Evolutionary conservation across 108 stramenopile genomes (phyloP), one percentile per base, ranked within the genome.

Genomic region (Licmophora abbreviata): DNA sequence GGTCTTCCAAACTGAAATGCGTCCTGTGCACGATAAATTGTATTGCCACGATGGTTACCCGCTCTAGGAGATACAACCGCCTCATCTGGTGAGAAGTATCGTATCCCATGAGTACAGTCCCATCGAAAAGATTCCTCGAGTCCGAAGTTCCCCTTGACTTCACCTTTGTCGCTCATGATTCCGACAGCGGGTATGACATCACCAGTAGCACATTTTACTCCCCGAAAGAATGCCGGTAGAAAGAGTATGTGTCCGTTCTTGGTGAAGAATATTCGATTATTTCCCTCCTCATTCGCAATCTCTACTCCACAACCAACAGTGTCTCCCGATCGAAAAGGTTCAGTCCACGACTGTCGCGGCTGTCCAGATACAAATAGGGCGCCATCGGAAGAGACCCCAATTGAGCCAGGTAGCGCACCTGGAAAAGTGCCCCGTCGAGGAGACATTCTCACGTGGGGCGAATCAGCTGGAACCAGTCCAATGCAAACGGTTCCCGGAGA

Each of bases 241-340:
- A 51, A 26, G 3, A 51, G 14, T 15, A 59, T 32, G 3, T 3
- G 35, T 17, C 64, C 64, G 36, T 58, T 58, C 18, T 26, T 15
- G 3, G 64, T 65, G 21, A 65, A 65, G 45, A 59, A 59, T 12
- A 53, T 43, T 11, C 57, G 38, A 31, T 45, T 14, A 14, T 18
- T 26, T 3, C 64, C 58, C n/a, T n/a, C n/a, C n/a, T n/a, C n/a
- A n/a, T n/a, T n/a, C 9, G 14, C 25, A 12, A 59, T 21, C 31
- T 65, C 64, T 2, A 58, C 22, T 28, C 64, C 64, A 20, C 64
- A 65, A 9, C 64, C 64, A 15, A 65, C 44, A 1, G 47, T 38
- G n/a, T 65, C 64, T 14, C 38, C 57, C 49, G 47, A 30, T 23
- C 8, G 22, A 21, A 34, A 61, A 44, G 36, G n/a, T n/a, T n/a